Evolutionary conservation across 257 asterid species (phyloP).

Genomic region (Solanum habrochaites): DNA sequence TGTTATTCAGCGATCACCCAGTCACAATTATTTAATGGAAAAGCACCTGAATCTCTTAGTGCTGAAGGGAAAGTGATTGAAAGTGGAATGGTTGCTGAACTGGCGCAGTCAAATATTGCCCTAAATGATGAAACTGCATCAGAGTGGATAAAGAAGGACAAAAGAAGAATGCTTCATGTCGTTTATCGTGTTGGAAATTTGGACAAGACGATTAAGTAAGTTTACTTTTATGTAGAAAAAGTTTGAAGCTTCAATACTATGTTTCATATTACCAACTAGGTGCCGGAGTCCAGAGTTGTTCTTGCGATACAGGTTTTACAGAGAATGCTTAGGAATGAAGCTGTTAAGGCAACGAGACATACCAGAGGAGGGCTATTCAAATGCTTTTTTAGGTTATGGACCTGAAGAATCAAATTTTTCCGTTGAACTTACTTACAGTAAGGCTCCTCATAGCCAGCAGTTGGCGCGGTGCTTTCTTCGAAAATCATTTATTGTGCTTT

Average conservation of each 20-base stretch:
- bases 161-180: conserved; percentile 41
- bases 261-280: neutral
- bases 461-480: neutral
- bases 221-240: neutral
- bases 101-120: conserved; percentile 6
- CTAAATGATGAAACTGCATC: conserved; percentile 9
- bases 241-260: neutral
- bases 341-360: conserved; percentile 38
- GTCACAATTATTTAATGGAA: conserved; percentile 25
- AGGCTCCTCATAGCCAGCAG: conserved; percentile 2
- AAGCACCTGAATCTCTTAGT: conserved; percentile 2
- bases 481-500: neutral
- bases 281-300: neutral
- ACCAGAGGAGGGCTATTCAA: conserved; percentile 35
- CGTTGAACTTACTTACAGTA: conserved; percentile 41
- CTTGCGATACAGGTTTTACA: conserved; percentile 26
- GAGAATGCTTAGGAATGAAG: conserved; percentile 44
- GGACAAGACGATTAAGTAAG: conserved; percentile 35
- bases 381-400: conserved; percentile 44
- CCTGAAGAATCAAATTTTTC: conserved; percentile 35
- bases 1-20: conserved; percentile 24
- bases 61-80: conserved; percentile 6
- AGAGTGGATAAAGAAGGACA: conserved; percentile 32
- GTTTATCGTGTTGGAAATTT: conserved; percentile 42
- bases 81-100: neutral